Conservation (phyloP, 768 basidiomycete genomes). For the Pleurotus salmoneostramineus region DNA sequence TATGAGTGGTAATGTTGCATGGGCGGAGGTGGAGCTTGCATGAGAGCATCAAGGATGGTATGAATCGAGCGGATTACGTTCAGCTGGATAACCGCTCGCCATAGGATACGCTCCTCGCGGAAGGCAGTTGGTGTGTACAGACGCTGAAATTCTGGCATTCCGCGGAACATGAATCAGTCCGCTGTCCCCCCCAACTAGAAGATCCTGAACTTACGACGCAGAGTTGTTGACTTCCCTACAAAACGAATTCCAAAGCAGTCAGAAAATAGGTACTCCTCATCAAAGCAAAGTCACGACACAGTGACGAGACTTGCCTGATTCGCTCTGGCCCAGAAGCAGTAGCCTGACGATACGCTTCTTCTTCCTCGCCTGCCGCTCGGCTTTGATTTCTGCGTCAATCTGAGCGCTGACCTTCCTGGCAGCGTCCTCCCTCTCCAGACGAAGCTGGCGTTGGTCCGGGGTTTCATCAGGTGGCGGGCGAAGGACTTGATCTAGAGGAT, state of each 20-base stretch:
- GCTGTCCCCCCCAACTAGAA: not conserved
- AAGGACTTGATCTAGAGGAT: conserved; percentile 65
- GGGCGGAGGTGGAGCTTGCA: conserved; percentile 25
- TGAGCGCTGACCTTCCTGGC: conserved; percentile 60
- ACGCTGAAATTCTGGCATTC: conserved; percentile 64
- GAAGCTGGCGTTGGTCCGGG: conserved; percentile 46
- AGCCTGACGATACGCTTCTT: conserved; percentile 72
- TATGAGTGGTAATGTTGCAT: conserved; percentile 20
- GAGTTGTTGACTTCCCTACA: conserved; percentile 75
- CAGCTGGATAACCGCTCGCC: conserved; percentile 81
- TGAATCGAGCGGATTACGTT: conserved; percentile 78
- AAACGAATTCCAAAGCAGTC: not conserved
- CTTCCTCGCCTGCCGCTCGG: conserved; percentile 55
- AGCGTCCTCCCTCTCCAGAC: conserved; percentile 61
- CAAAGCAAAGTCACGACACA: conserved; percentile 2
- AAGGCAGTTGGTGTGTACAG: conserved; percentile 74
- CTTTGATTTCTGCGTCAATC: conserved; percentile 73
- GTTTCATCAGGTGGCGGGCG: conserved; percentile 68
- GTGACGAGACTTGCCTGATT: conserved; percentile 56
- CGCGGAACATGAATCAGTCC: conserved; percentile 9
- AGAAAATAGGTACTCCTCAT: not conserved
- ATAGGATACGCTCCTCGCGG: conserved; percentile 71
- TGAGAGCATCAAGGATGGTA: conserved; percentile 58
- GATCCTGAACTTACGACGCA: conserved; percentile 57
- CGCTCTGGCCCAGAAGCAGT: conserved; percentile 77